Percentiles rank a stretch among this genome's conserved stretches.
phyloP scores from a whole-genome alignment of 2,329 filamentous ascomycete species.

The Venturiaceae sp. region DNA sequence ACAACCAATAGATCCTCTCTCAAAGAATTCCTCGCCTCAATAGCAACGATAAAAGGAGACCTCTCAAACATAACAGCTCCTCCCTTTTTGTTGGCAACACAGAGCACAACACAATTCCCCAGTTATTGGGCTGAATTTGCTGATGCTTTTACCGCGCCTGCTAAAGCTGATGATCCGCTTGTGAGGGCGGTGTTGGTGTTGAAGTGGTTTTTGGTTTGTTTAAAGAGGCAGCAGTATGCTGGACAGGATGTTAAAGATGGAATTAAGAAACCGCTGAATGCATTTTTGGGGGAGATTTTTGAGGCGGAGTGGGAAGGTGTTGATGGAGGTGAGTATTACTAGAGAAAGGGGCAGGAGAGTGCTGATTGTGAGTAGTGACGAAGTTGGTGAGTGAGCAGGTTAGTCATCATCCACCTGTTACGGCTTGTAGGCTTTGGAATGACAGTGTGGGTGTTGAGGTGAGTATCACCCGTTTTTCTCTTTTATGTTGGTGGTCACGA shows the following conservation, averaged over 20 bases:
- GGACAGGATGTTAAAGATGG: slow-evolving; percentile 31
- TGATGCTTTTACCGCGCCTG: slow-evolving; percentile 35
- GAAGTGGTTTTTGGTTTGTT: slow-evolving; percentile 38
- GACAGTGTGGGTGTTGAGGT: slow-evolving; percentile 13
- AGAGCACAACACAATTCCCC: slow-evolving; percentile 35
- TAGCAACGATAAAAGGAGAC: slow-evolving; percentile 36
- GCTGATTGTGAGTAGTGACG: no score
- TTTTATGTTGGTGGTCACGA: no score
- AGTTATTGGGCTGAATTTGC: slow-evolving; percentile 37
- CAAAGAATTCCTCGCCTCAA: slow-evolving; percentile 16
- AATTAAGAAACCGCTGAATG: slow-evolving; percentile 42
- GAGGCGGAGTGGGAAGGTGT: slow-evolving; percentile 22
- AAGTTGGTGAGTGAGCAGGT: slow-evolving; percentile 35
- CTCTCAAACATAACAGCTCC: slow-evolving; percentile 37
- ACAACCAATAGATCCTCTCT: neutral
- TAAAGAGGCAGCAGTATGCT: slow-evolving; percentile 39
- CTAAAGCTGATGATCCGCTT: slow-evolving; percentile 27
- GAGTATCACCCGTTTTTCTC: neutral
- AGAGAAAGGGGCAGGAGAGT: slow-evolving; percentile 22
- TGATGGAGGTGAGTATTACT: slow-evolving; percentile 12
- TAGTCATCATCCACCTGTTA: slow-evolving; percentile 36
- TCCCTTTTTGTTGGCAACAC: slow-evolving; percentile 33
- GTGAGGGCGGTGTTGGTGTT: slow-evolving; percentile 34
- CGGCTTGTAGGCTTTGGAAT: slow-evolving; percentile 37
- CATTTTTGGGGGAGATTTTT: slow-evolving; percentile 40